These are phyloP conservation scores for Trichomonas gallinae DNA, from an alignment of 208 protist genomes.

Conservation along the genomic window DNA sequence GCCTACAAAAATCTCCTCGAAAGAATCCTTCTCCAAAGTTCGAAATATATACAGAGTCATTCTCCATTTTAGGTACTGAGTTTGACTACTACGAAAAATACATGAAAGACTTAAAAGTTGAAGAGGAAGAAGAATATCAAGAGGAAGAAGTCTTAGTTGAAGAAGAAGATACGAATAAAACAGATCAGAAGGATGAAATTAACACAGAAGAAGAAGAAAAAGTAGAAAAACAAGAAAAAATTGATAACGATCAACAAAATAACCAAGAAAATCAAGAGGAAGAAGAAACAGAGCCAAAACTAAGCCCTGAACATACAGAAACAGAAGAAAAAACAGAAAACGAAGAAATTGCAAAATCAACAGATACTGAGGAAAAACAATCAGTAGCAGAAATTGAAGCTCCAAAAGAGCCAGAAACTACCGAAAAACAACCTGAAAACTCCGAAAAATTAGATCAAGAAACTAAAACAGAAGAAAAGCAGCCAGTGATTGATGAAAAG, in stretches of 20 bases:
- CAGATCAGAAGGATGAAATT: too few species aligned
- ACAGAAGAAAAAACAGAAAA: neutral
- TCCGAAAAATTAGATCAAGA: too few species aligned
- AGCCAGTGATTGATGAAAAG: neutral
- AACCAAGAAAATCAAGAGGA: neutral
- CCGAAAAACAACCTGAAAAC: too few species aligned
- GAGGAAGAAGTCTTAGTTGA: neutral
- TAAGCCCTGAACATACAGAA: neutral
- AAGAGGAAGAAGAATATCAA: neutral
- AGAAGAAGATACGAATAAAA: neutral
- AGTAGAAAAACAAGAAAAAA: neutral
- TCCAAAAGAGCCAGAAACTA: too few species aligned
- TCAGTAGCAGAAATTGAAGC: too few species aligned
- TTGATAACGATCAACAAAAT: neutral
- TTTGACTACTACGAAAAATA: neutral
- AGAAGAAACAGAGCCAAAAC: neutral
- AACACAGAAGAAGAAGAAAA: neutral
- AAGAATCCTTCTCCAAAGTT: neutral
- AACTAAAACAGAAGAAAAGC: neutral
- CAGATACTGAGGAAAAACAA: too few species aligned
- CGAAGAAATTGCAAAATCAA: neutral
- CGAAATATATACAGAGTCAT: neutral
- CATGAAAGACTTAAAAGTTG: neutral
- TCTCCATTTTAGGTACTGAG: neutral
- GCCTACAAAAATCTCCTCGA: neutral